These are phyloP conservation scores for Tieghemiomyces parasiticus DNA, from an alignment of 192 early-diverging fungal species.

Conservation along the genomic window DNA sequence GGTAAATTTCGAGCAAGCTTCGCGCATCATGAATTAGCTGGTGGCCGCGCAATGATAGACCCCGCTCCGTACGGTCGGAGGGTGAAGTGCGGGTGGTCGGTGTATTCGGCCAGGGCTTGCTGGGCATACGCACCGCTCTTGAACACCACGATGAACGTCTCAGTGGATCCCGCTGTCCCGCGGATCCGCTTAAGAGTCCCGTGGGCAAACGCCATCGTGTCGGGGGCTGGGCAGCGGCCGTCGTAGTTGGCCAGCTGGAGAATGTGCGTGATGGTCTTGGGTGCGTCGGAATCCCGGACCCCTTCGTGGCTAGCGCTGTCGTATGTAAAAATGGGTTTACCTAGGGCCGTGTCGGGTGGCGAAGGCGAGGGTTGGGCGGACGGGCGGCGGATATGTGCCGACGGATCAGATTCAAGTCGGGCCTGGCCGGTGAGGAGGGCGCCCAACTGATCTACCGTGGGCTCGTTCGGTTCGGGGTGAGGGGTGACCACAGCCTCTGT, in stretches of 20 bases:
- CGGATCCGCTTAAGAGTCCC: background rate
- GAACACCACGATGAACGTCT: background rate
- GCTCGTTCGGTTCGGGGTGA: background rate
- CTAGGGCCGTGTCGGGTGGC: background rate
- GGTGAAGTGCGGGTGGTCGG: background rate
- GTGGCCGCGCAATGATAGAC: no score
- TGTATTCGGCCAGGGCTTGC: background rate
- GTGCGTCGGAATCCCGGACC: background rate
- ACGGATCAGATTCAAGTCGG: background rate
- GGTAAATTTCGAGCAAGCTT: no score
- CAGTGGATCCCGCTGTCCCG: background rate
- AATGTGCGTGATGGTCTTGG: conserved; percentile 6
- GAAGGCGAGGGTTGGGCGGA: background rate
- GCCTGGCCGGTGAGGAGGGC: background rate
- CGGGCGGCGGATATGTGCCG: background rate
- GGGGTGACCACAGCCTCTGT: no score
- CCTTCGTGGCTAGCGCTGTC: background rate
- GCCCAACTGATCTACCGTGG: background rate
- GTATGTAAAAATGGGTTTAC: conserved; percentile 6
- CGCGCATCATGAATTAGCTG: no score
- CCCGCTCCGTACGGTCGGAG: background rate
- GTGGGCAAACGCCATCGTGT: background rate
- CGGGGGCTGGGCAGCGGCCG: no score
- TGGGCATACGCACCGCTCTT: conserved; percentile 1
- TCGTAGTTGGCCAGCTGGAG: background rate